Evolutionary conservation across 1,139 yeast species (phyloP).

Genomic region (Candida sojae): DNA sequence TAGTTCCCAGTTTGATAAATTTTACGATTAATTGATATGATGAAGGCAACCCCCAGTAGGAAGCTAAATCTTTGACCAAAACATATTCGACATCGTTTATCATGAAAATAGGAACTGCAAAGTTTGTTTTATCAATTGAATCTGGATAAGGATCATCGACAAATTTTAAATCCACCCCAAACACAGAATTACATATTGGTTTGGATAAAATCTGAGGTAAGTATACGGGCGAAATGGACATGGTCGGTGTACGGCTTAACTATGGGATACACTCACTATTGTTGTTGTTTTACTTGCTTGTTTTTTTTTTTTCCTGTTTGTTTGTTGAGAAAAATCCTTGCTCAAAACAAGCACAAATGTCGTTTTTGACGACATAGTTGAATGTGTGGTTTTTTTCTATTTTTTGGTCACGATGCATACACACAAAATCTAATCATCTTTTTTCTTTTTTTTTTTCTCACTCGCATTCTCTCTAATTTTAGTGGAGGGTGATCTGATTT

Average conservation of each 20-base stretch:
- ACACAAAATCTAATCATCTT: constrained; percentile 3
- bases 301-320: neutral
- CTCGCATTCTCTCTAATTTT: too few relatives aligned
- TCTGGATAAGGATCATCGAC: neutral
- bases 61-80: constrained; percentile 33
- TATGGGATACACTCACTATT: neutral
- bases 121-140: constrained; percentile 5
- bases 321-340: neutral
- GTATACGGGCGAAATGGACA: neutral
- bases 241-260: neutral
- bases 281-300: neutral
- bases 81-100: constrained; percentile 19
- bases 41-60: constrained; percentile 44
- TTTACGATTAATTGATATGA: constrained; percentile 40
- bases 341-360: neutral
- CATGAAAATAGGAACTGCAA: constrained; percentile 13
- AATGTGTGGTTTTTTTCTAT: neutral
- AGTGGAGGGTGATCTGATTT: neutral
- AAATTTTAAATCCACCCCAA: neutral
- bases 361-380: neutral
- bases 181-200: neutral
- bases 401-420: constrained; percentile 4
- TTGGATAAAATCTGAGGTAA: neutral
- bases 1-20: constrained; percentile 24
- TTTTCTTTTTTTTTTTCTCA: neutral